Evolutionary conservation across 176 grass and related monocot species (phyloP), one percentile per base, ranked within the genome.

Genomic region (Calamus simplicifolius): DNA sequence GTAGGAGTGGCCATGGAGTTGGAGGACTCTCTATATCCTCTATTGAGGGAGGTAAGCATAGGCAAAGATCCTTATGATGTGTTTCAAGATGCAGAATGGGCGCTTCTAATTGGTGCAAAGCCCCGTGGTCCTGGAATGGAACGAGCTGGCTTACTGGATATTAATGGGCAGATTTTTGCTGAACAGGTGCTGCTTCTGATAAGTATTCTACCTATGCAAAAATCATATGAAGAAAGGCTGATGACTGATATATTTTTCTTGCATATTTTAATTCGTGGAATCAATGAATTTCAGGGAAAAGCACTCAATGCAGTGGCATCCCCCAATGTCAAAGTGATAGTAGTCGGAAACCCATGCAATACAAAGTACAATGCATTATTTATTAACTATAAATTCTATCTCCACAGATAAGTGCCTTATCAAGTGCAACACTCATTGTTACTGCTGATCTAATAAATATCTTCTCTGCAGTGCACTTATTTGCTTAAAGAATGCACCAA

Each of bases 261-360:
- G 35, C 35, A 43, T 12, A 43, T 43, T 2, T 43, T 43, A 8
- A 43, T 13, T 43, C 35, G 3, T 43, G 35, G 35, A 71, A 19
- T 25, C 1, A 43, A 12, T 43, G 29, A 70, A 61, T 70, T 68
- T 79, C 77, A 97, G 92, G 92, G 92, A 25, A 97, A 91, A 82
- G 92, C 92, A 67, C 87, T 97, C 56, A 85, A 97, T 64, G 81
- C 83, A 25, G 92, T 97, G 54, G 87, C 92, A 68, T 97, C 92
- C 25, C 78, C 54, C 57, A 88, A 88, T 72, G 80, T 80, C 68
- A 97, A 97, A 75, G 81, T 90, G 58, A 59, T 97, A 55, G 78
- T 97, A 75, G 66, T 97, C 48, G 92, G 92, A 58, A 97, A 97
- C 60, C 92, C 92, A 16, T 97, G 92, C 82, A 97, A 97, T 78